These are phyloP conservation scores for Sporothrix curviconia DNA, from an alignment of 2,329 filamentous ascomycete genomes.

Conservation along the genomic window DNA sequence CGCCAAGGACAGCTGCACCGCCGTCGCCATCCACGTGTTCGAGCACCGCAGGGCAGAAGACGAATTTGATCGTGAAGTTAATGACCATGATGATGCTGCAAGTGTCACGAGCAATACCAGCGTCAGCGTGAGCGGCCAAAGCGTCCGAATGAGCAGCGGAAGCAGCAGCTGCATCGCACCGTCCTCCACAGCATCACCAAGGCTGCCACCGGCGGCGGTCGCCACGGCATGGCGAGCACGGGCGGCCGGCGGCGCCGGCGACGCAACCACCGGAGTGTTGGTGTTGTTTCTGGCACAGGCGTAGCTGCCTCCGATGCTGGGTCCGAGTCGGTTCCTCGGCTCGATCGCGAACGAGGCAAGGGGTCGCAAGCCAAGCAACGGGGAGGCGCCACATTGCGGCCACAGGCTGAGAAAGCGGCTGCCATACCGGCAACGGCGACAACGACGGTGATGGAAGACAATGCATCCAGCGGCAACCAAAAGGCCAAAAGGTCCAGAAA, in stretches of 20 bases:
- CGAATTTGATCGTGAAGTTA: not conserved
- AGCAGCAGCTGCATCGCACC: not conserved
- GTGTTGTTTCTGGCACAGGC: not conserved
- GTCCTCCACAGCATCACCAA: not conserved
- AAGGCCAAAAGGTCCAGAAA: not conserved
- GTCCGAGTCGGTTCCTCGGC: not conserved
- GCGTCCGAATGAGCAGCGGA: not conserved
- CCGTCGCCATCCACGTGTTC: not conserved
- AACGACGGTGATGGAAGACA: no score
- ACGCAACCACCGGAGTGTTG: not conserved
- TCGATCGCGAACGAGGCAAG: not conserved
- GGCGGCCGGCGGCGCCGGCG: not conserved
- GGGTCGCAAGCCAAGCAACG: not conserved
- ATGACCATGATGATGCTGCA: not conserved
- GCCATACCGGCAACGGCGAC: not conserved
- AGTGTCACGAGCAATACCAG: not conserved
- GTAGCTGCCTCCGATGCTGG: not conserved
- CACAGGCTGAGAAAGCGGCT: not conserved
- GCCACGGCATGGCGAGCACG: not conserved
- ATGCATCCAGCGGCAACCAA: not conserved
- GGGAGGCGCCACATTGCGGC: no score
- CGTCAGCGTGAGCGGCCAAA: not conserved
- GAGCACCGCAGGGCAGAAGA: not conserved
- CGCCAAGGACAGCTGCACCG: not conserved
- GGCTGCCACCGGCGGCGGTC: not conserved